A percentile compares a stretch with the other conserved stretches of the same genome.
Evolutionary conservation across 2,329 filamentous ascomycete genomes (phyloP).

Genomic region (Aspergillus fructus): DNA sequence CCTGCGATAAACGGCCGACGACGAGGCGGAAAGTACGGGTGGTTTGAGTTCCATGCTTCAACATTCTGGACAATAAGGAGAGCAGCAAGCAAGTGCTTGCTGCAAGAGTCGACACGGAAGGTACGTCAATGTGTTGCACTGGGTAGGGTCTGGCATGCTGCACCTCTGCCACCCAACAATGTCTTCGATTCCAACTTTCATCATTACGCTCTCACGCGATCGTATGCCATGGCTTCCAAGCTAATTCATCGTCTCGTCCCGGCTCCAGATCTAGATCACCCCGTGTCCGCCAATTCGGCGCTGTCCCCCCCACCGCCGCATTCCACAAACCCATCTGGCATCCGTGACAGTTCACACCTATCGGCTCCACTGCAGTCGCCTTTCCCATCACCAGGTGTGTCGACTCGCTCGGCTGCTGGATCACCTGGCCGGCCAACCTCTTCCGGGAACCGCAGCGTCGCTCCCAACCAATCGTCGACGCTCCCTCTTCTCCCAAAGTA

Average conservation of each 20-base stretch:
- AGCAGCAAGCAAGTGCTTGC: slow-evolving; percentile 50
- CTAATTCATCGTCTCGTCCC: slow-evolving; percentile 14
- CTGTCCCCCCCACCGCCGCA: slow-evolving; percentile 32
- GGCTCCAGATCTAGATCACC: slow-evolving; percentile 37
- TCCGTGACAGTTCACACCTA: slow-evolving; percentile 32
- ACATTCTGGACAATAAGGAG: slow-evolving; percentile 44
- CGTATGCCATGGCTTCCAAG: slow-evolving; percentile 9
- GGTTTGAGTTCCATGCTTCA: slow-evolving; percentile 46
- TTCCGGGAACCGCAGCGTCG: slow-evolving; percentile 25
- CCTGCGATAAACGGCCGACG: slow-evolving; percentile 26
- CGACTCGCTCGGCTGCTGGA: slow-evolving; percentile 35
- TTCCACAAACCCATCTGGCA: slow-evolving; percentile 26
- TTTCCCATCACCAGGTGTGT: slow-evolving; percentile 37
- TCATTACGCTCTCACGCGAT: not conserved
- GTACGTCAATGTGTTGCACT: slow-evolving; percentile 29
- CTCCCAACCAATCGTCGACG: slow-evolving; percentile 28
- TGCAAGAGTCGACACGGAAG: slow-evolving; percentile 49
- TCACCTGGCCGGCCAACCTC: slow-evolving; percentile 32
- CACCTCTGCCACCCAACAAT: not conserved
- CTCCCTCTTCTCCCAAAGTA: slow-evolving; percentile 35
- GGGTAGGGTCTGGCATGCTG: slow-evolving; percentile 4
- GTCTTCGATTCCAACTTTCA: not conserved
- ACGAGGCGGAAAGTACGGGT: slow-evolving; percentile 24
- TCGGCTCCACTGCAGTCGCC: slow-evolving; percentile 32
- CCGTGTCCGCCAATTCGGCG: slow-evolving; percentile 39